phyloP scores from a whole-genome alignment of 2,329 filamentous ascomycete species.

The Aplosporella prunicola region DNA sequence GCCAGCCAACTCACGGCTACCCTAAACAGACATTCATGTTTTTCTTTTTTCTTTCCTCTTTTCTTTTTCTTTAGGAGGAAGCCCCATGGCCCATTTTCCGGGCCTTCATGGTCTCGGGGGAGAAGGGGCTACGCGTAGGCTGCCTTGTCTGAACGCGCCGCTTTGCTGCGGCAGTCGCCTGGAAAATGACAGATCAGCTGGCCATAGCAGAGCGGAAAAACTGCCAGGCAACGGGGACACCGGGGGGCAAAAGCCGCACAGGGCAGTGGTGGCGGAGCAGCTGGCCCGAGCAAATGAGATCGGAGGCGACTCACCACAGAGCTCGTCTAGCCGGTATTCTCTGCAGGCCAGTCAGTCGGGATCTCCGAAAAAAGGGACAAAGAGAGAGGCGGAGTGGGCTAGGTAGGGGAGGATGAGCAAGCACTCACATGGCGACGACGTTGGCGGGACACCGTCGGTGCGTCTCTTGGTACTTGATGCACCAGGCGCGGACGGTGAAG shows the following conservation, averaged over 20 bases:
- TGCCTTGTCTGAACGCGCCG: no score
- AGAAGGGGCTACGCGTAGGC: no score
- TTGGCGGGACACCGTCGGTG: constrained; percentile 48
- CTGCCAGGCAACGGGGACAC: not conserved
- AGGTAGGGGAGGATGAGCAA: not conserved
- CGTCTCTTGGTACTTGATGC: constrained; percentile 43
- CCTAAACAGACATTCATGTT: no score
- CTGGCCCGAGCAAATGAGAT: not conserved
- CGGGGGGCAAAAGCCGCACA: not conserved
- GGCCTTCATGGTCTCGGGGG: no score
- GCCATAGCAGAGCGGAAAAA: not conserved
- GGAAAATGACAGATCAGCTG: not conserved
- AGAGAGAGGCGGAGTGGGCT: not conserved
- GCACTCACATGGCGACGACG: constrained; percentile 41
- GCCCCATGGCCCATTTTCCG: no score
- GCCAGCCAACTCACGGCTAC: no score
- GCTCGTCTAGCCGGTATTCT: constrained; percentile 39
- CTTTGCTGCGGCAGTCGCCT: constrained; percentile 11
- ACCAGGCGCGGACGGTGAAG: constrained; percentile 49
- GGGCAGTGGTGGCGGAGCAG: constrained; percentile 2
- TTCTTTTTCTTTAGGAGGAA: no score
- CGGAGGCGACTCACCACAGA: constrained; percentile 32
- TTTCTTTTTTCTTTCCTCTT: not conserved
- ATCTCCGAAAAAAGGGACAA: no score
- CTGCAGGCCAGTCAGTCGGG: no score